Conservation (phyloP, 1,139 yeast species). For the Oligophagozyma castellii region DNA sequence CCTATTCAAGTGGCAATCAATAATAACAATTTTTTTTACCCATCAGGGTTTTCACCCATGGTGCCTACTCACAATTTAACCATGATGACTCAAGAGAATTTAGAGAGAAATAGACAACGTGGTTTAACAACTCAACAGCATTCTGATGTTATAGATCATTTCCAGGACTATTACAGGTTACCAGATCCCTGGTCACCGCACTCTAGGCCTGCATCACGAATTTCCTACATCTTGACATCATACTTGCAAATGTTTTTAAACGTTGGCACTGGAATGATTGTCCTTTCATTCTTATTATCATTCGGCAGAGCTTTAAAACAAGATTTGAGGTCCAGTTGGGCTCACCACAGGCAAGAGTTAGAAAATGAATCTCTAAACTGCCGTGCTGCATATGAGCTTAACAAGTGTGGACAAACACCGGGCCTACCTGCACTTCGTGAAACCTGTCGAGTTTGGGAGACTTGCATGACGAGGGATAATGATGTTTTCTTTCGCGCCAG, state of each 20-base stretch:
- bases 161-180: slow-evolving; percentile 6
- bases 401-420: slow-evolving; percentile 48
- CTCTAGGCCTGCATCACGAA: slow-evolving; percentile 29
- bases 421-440: slow-evolving; percentile 62
- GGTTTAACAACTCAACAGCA: slow-evolving; percentile 1
- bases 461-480: slow-evolving; percentile 82
- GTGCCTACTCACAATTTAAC: slow-evolving; percentile 1
- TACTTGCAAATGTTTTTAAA: slow-evolving; percentile 64
- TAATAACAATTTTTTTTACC: slow-evolving; percentile 10
- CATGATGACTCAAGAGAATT: slow-evolving; percentile 1
- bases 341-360: slow-evolving; percentile 42
- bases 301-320: slow-evolving; percentile 47
- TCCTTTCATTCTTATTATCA: slow-evolving; percentile 40
- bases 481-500: slow-evolving; percentile 60
- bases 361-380: slow-evolving; percentile 59
- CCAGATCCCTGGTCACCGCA: slow-evolving; percentile 23
- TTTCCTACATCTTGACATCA: slow-evolving; percentile 55
- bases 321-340: slow-evolving; percentile 65
- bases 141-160: slow-evolving; percentile 1
- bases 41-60: slow-evolving; percentile 1
- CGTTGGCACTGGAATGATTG: slow-evolving; percentile 38
- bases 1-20: slow-evolving; percentile 10
- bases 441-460: slow-evolving; percentile 64
- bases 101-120: too few relatives aligned
- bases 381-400: slow-evolving; percentile 52